Percentiles rank a stretch among this genome's conserved stretches.
Evolutionary conservation across 2,329 filamentous ascomycete species (phyloP).

Genomic region (Trichophyton simii): DNA sequence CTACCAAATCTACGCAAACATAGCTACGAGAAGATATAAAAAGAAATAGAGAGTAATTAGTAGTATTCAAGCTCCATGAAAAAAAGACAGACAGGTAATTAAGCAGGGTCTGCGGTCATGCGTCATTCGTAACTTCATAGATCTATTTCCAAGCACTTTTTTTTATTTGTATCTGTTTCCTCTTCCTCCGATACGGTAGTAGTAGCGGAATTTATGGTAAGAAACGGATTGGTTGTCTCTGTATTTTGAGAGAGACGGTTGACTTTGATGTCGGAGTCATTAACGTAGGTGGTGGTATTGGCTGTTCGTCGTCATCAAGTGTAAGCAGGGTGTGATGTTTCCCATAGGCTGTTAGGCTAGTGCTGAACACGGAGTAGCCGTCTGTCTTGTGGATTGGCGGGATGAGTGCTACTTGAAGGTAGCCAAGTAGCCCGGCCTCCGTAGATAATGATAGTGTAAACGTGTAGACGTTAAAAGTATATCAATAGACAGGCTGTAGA

Average conservation of each 20-base stretch:
- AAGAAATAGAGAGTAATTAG: not conserved
- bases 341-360: not conserved
- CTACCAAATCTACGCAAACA: too few species aligned
- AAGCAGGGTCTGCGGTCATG: not conserved
- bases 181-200: not conserved
- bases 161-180: not conserved
- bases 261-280: not conserved
- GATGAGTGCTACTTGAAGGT: not conserved
- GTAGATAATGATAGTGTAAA: not conserved
- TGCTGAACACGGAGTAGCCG: not conserved
- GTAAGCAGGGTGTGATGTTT: too few species aligned
- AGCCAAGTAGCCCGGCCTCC: not conserved
- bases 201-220: not conserved
- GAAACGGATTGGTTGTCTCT: not conserved
- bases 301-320: too few species aligned
- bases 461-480: not conserved
- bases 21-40: not conserved
- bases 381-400: not conserved
- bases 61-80: not conserved
- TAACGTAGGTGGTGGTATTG: too few species aligned
- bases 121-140: not conserved
- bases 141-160: conserved; percentile 1
- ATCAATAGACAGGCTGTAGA: not conserved
- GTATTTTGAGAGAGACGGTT: not conserved
- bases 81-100: not conserved